A percentile compares a stretch with the other conserved stretches of the same genome.
These are phyloP conservation scores for Neonectria sp. DNA, from an alignment of 2,329 filamentous ascomycete species.

Conservation along the genomic window DNA sequence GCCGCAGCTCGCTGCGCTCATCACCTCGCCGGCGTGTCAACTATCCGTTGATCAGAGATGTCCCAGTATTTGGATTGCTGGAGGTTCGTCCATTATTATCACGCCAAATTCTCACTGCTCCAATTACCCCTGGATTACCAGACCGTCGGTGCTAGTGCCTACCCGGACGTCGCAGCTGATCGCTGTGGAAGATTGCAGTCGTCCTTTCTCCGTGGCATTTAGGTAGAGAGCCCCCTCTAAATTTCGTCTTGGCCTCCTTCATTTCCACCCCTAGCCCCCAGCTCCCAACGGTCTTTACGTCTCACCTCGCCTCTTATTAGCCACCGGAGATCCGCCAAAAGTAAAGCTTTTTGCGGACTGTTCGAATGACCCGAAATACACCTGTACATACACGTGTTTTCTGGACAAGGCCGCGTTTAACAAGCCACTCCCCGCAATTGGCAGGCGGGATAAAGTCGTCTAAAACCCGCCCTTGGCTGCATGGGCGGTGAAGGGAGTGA, in stretches of 20 bases:
- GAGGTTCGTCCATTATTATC: background rate
- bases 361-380: background rate
- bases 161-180: conserved; percentile 15
- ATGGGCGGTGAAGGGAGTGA: conserved; percentile 33
- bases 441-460: conserved; percentile 21
- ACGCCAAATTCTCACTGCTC: background rate
- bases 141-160: conserved; percentile 1
- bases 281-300: conserved; percentile 2
- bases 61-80: too few relatives aligned
- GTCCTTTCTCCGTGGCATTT: conserved; percentile 7
- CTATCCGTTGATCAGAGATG: conserved; percentile 1
- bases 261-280: conserved; percentile 12
- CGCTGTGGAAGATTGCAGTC: conserved; percentile 9
- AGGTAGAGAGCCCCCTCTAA: conserved; percentile 16
- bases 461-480: conserved; percentile 35
- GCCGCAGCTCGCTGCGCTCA: background rate
- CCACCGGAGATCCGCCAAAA: background rate
- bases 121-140: conserved; percentile 1
- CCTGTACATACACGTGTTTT: conserved; percentile 19
- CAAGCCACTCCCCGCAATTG: conserved; percentile 13
- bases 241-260: conserved; percentile 7
- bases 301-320: background rate
- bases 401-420: background rate
- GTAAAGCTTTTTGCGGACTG: background rate
- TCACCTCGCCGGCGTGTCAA: background rate